phyloP scores from a whole-genome alignment of 2,329 filamentous ascomycete genomes.

The Colletotrichum tabaci region DNA sequence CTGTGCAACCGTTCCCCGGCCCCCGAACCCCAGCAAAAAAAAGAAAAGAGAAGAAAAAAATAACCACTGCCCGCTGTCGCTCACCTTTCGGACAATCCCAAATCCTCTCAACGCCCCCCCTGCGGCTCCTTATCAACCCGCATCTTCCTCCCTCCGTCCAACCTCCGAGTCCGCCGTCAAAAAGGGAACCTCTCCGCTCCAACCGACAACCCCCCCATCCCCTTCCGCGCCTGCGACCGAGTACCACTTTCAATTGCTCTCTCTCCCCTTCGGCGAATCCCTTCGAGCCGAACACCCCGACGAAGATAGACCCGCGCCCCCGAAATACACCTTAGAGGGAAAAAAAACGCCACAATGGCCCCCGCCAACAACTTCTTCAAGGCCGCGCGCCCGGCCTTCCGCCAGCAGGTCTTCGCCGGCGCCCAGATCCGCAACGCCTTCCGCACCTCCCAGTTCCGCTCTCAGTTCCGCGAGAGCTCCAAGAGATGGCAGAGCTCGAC shows the following conservation, averaged over 20 bases:
- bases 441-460: constrained; percentile 59
- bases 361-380: constrained; percentile 66
- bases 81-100: constrained; percentile 35
- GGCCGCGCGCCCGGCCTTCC: constrained; percentile 70
- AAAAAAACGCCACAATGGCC: constrained; percentile 54
- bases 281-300: neutral
- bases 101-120: constrained; percentile 38
- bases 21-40: neutral
- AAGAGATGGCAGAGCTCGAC: constrained; percentile 82
- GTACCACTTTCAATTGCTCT: constrained; percentile 3
- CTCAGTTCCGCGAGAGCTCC: constrained; percentile 56
- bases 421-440: constrained; percentile 70
- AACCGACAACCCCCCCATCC: neutral
- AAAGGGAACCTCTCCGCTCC: constrained; percentile 34
- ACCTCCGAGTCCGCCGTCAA: constrained; percentile 16
- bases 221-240: neutral
- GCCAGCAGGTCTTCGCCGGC: constrained; percentile 66
- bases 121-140: constrained; percentile 37
- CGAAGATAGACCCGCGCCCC: neutral
- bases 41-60: constrained; percentile 3
- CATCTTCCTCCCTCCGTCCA: constrained; percentile 15
- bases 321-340: neutral
- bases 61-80: constrained; percentile 26
- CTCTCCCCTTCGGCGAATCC: neutral
- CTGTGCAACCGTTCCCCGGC: constrained; percentile 20